These are phyloP conservation scores for Aquilaria sinensis DNA, from an alignment of 345 rosid genomes.

Conservation along the genomic window DNA sequence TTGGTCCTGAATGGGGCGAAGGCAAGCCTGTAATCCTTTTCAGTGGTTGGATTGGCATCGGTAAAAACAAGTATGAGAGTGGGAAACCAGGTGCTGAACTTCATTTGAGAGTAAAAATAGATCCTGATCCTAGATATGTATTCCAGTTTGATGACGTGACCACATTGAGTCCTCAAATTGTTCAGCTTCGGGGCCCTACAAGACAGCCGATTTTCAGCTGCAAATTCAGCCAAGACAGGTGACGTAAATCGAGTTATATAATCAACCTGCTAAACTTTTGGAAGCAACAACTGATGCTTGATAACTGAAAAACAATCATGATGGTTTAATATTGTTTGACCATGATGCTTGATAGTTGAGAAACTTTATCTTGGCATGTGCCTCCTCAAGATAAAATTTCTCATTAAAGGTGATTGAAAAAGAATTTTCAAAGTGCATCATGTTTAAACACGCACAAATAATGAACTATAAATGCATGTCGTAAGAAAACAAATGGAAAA, in stretches of 20 bases:
- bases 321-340: no score
- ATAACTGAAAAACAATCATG: not conserved
- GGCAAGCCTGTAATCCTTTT: constrained; percentile 70
- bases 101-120: constrained; percentile 80
- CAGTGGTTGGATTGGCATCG: constrained; percentile 86
- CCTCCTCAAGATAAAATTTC: no score
- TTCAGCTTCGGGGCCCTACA: constrained; percentile 86
- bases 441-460: no score
- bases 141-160: constrained; percentile 93
- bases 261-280: not conserved
- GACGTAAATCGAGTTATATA: constrained; percentile 17
- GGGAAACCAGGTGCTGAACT: constrained; percentile 69
- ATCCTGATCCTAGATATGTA: constrained; percentile 92
- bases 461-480: no score
- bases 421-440: no score
- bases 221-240: constrained; percentile 93
- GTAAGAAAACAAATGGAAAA: no score
- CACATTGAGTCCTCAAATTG: constrained; percentile 82
- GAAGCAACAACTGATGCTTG: not conserved
- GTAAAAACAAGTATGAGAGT: constrained; percentile 65
- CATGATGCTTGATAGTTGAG: not conserved
- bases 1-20: constrained; percentile 86
- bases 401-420: no score
- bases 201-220: constrained; percentile 96
- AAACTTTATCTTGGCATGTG: not conserved